A percentile compares a stretch with the other conserved stretches of the same genome.
Evolutionary conservation across 345 rosid genomes (phyloP).

Genomic region (Syzygium aqueum): DNA sequence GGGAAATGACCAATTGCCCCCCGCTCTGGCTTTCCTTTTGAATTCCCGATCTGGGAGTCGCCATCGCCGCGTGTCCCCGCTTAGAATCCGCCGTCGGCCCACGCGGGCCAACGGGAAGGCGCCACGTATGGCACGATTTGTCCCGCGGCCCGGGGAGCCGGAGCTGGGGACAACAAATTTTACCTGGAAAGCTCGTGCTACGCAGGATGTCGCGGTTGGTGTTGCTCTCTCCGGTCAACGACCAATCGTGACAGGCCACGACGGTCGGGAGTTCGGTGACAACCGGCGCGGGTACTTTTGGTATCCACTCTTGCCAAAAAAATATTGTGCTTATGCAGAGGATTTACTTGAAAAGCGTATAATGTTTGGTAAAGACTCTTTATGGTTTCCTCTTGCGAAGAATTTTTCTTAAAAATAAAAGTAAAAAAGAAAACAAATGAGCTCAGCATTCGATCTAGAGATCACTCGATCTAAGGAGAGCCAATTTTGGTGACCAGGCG

Average conservation of each 20-base stretch:
- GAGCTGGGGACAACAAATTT: not conserved
- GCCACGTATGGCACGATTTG: not conserved
- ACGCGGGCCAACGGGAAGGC: not conserved
- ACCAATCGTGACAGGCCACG: conserved; percentile 2
- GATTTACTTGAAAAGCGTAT: not conserved
- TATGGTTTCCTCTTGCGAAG: not conserved
- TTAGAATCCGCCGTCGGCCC: not conserved
- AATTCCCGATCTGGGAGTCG: not conserved
- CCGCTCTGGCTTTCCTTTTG: not conserved
- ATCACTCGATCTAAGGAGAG: fast-evolving
- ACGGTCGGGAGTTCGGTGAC: not conserved
- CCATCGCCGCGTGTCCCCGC: not conserved
- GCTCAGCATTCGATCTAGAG: fast-evolving
- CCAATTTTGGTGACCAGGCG: not conserved
- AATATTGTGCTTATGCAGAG: not conserved
- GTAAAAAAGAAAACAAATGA: not conserved
- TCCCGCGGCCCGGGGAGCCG: too few relatives aligned
- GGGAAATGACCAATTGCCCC: conserved; percentile 9
- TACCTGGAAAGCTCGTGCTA: not conserved
- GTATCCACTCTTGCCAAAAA: not conserved
- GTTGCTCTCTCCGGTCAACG: not conserved
- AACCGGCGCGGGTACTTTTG: not conserved
- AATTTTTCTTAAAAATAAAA: not conserved
- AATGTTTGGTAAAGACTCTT: not conserved
- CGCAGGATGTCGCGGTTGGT: not conserved